Conservation (phyloP, 495 filamentous ascomycete species). For the Mycothermus thermophilus region DNA sequence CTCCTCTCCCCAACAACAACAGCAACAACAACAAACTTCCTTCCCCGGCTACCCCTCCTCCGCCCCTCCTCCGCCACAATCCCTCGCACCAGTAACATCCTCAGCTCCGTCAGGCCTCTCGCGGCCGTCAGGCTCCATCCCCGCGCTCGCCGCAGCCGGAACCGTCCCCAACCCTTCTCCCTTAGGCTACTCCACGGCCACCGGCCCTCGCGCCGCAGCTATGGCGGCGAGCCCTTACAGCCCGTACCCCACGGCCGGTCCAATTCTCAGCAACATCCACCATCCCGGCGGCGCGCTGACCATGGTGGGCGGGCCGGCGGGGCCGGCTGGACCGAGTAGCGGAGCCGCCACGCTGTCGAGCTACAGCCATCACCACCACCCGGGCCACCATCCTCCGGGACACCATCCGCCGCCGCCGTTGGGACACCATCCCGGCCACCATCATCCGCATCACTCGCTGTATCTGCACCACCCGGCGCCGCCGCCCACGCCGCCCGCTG, state of each 20-base stretch:
- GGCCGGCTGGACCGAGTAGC: no score
- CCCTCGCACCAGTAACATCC: slow-evolving; percentile 5
- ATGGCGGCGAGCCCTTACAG: no score
- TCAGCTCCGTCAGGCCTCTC: slow-evolving; percentile 3
- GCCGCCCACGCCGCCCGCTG: no score
- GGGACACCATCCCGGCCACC: no score
- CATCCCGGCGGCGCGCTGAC: slow-evolving; percentile 59
- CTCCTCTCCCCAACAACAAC: slow-evolving; percentile 51
- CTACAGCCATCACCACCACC: slow-evolving; percentile 37
- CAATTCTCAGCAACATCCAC: slow-evolving; percentile 64
- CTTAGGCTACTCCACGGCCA: no score
- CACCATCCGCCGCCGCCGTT: no score
- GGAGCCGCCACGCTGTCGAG: no score
- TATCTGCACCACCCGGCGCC: slow-evolving; percentile 14
- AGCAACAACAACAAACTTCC: no score
- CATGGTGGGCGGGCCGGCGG: slow-evolving; percentile 46
- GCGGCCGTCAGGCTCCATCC: slow-evolving; percentile 32
- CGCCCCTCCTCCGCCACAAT: slow-evolving; percentile 21
- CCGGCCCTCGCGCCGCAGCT: no score
- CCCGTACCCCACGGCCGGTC: no score
- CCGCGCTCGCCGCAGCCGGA: slow-evolving; percentile 27
- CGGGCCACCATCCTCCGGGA: slow-evolving; percentile 25
- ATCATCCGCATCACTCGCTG: no score
- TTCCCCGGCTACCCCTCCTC: slow-evolving; percentile 40
- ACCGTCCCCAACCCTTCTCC: no score